Conservation (phyloP, 192 early-diverging fungal species). For the Rhizophlyctis rosea region DNA sequence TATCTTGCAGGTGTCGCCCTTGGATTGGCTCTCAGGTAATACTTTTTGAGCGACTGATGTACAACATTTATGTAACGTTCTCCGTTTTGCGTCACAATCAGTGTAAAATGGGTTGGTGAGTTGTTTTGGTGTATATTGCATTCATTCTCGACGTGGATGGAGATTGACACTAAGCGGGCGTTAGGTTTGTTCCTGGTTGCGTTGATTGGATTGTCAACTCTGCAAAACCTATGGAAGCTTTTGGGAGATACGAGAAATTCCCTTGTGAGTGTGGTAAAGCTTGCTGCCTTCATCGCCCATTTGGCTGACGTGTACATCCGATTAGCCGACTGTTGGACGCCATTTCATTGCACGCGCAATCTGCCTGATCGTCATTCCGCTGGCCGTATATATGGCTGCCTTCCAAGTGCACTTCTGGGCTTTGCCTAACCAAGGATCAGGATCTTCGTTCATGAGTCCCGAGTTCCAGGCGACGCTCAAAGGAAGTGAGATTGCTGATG, state of each 20-base stretch:
- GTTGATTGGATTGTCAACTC: constrained; percentile 43
- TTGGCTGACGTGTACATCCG: too few relatives aligned
- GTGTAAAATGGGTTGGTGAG: constrained; percentile 56
- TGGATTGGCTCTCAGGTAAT: constrained; percentile 42
- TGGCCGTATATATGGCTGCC: constrained; percentile 41
- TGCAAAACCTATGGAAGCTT: constrained; percentile 47
- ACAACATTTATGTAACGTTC: not conserved
- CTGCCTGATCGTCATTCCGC: constrained; percentile 48
- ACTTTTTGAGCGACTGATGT: not conserved
- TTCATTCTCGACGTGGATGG: not conserved
- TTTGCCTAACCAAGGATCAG: constrained; percentile 36
- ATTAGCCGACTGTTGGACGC: constrained; percentile 16
- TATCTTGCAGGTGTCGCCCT: constrained; percentile 37
- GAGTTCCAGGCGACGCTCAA: constrained; percentile 52
- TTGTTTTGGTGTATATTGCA: not conserved
- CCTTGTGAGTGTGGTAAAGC: constrained; percentile 21
- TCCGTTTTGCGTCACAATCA: constrained; percentile 1
- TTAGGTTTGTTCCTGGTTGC: constrained; percentile 52
- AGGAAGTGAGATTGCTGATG: constrained; percentile 36
- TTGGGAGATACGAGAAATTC: constrained; percentile 38
- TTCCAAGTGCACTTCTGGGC: constrained; percentile 50
- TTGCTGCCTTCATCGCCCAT: constrained; percentile 7
- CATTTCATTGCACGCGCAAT: constrained; percentile 49
- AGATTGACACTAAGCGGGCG: not conserved
- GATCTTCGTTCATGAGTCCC: constrained; percentile 49